These are phyloP conservation scores for Lactarius sanguifluus DNA, from an alignment of 768 basidiomycete species.

Conservation along the genomic window DNA sequence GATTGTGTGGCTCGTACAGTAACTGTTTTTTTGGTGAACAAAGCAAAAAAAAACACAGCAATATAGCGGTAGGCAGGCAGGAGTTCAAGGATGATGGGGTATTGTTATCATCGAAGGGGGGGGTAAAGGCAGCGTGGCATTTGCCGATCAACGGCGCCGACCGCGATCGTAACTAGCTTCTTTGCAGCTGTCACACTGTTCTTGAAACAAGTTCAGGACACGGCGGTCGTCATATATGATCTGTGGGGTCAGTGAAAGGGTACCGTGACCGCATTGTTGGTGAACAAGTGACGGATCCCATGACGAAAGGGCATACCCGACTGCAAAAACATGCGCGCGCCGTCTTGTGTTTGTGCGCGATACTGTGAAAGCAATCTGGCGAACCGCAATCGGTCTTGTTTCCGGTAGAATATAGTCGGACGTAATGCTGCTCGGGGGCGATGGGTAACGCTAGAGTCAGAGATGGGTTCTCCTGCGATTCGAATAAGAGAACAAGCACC, in stretches of 20 bases:
- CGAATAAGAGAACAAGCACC: constrained; percentile 14
- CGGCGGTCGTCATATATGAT: constrained; percentile 45
- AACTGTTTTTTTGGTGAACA: constrained; percentile 8
- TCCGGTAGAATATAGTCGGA: constrained; percentile 62
- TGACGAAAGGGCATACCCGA: constrained; percentile 35
- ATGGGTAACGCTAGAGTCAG: constrained; percentile 4
- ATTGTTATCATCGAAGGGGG: neutral
- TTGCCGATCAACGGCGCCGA: constrained; percentile 28
- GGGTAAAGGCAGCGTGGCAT: constrained; percentile 10
- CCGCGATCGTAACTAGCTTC: constrained; percentile 39
- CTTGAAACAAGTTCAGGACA: constrained; percentile 66
- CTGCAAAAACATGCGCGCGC: constrained; percentile 59
- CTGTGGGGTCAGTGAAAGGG: constrained; percentile 23
- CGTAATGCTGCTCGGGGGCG: constrained; percentile 52
- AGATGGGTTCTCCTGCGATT: neutral
- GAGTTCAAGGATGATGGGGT: neutral
- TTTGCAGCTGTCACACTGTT: constrained; percentile 57
- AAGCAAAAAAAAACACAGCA: constrained; percentile 22
- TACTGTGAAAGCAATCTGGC: constrained; percentile 52
- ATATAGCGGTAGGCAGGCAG: constrained; percentile 10
- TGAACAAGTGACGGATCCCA: constrained; percentile 10
- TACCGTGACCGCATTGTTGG: constrained; percentile 4
- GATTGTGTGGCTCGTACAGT: constrained; percentile 22
- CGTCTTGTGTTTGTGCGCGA: constrained; percentile 57
- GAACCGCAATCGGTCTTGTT: constrained; percentile 54